Conservation (phyloP, 805 yeast genomes). For the Kodamaea jinghongensis region DNA sequence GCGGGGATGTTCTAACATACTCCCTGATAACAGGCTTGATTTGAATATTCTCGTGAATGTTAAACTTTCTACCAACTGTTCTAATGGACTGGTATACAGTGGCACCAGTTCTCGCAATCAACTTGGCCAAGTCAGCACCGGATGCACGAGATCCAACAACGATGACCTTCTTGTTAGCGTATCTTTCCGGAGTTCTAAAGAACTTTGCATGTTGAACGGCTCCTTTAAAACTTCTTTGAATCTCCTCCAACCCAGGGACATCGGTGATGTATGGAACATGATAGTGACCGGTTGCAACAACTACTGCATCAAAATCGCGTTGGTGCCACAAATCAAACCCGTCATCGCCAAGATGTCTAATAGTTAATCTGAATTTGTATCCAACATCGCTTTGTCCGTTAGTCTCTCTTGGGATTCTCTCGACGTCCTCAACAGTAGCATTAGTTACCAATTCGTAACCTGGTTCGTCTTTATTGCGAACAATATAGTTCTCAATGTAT, state of each 20-base stretch:
- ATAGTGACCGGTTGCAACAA: slow-evolving; percentile 49
- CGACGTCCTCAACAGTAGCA: slow-evolving; percentile 41
- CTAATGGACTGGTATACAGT: slow-evolving; percentile 32
- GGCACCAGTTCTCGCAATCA: slow-evolving; percentile 20
- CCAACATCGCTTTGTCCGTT: slow-evolving; percentile 6
- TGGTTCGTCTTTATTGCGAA: slow-evolving; percentile 16
- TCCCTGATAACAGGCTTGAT: slow-evolving; percentile 25
- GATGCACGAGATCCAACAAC: slow-evolving; percentile 29
- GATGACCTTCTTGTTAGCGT: slow-evolving; percentile 32
- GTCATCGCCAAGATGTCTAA: slow-evolving; percentile 23
- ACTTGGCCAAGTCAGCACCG: slow-evolving; percentile 30
- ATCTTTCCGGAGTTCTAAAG: slow-evolving; percentile 31
- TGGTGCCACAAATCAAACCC: slow-evolving; percentile 36
- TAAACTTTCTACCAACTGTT: slow-evolving; percentile 4
- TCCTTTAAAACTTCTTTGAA: slow-evolving; percentile 26
- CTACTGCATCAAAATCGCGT: slow-evolving; percentile 38
- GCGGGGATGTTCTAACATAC: slow-evolving; percentile 17
- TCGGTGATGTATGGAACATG: slow-evolving; percentile 46
- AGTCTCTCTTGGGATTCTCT: slow-evolving; percentile 14
- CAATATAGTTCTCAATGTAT: slow-evolving; percentile 29
- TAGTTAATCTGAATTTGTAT: slow-evolving; percentile 26
- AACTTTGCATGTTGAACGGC: slow-evolving; percentile 46
- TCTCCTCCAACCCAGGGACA: slow-evolving; percentile 38
- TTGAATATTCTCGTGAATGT: slow-evolving; percentile 9
- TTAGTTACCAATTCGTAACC: slow-evolving; percentile 22